These are phyloP conservation scores for Cyberlindnera mrakii DNA, from an alignment of 805 yeast genomes.

Conservation along the genomic window DNA sequence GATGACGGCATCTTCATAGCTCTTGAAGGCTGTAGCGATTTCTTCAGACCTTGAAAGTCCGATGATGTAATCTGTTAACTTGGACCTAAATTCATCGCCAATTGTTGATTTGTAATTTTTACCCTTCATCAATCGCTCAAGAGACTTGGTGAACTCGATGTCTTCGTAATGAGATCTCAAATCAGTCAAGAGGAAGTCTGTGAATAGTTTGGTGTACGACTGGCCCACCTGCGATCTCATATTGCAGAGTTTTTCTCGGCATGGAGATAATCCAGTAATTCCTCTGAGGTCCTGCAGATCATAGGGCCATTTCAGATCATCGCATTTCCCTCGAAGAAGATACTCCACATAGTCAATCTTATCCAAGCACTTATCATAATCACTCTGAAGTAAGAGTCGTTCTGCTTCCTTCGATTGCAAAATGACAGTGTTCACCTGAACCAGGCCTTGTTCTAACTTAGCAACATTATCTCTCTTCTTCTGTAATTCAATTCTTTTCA, in stretches of 20 bases:
- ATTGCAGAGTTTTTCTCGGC: constrained; percentile 47
- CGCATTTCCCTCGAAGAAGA: constrained; percentile 48
- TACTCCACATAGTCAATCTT: constrained; percentile 51
- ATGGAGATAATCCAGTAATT: constrained; percentile 26
- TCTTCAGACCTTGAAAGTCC: constrained; percentile 60
- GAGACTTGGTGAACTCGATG: constrained; percentile 41
- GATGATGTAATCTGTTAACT: constrained; percentile 41
- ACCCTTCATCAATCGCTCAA: constrained; percentile 35
- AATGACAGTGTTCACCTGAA: constrained; percentile 40
- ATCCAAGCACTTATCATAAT: constrained; percentile 50
- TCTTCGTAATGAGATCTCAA: constrained; percentile 50
- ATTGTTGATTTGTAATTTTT: constrained; percentile 35
- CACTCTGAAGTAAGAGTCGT: constrained; percentile 34
- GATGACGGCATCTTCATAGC: constrained; percentile 63
- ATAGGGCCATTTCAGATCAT: constrained; percentile 36
- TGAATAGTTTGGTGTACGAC: constrained; percentile 55
- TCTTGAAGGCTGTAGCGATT: constrained; percentile 51
- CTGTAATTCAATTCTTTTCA: constrained; percentile 42
- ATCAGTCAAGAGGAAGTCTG: constrained; percentile 52
- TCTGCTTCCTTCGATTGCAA: constrained; percentile 46
- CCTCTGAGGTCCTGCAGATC: constrained; percentile 25
- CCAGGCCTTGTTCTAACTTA: constrained; percentile 53
- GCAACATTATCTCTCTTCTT: constrained; percentile 54
- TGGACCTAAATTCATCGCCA: constrained; percentile 32
- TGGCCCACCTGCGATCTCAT: constrained; percentile 64